Evolutionary conservation across 352 stramenopile genomes (phyloP).

Genomic region (Phytophthora multivora): DNA sequence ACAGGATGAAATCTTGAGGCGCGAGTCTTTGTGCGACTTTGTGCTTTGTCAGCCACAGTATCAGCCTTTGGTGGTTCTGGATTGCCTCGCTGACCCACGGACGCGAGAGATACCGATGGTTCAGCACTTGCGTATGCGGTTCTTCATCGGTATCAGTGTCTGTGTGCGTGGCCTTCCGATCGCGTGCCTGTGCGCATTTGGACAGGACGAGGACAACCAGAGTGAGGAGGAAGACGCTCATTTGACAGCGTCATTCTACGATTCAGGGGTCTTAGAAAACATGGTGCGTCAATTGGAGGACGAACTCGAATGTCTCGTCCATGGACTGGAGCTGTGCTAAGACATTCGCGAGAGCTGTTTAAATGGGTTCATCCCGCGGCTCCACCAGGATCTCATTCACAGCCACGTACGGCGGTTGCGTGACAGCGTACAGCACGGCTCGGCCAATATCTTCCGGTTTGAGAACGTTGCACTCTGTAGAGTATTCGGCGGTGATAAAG

Average conservation of each 20-base stretch:
- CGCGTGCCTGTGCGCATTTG: constrained; percentile 61
- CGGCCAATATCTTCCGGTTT: constrained; percentile 85
- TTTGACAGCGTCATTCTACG: constrained; percentile 38
- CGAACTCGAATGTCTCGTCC: constrained; percentile 51
- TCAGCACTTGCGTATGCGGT: constrained; percentile 52
- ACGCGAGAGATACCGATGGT: constrained; percentile 64
- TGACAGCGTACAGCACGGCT: constrained; percentile 89
- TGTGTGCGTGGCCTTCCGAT: constrained; percentile 57
- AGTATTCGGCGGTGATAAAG: constrained; percentile 19
- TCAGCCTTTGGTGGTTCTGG: constrained; percentile 49
- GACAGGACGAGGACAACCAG: constrained; percentile 36
- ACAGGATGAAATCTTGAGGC: constrained; percentile 43
- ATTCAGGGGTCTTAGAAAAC: constrained; percentile 45
- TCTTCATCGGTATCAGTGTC: constrained; percentile 59
- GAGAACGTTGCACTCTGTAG: constrained; percentile 74
- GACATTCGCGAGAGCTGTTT: constrained; percentile 7
- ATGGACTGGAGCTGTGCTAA: constrained; percentile 44
- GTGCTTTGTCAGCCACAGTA: constrained; percentile 51
- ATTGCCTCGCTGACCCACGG: constrained; percentile 51
- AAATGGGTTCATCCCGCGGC: constrained; percentile 86
- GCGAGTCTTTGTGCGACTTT: constrained; percentile 62
- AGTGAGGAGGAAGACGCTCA: constrained; percentile 21
- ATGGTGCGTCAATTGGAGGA: constrained; percentile 47
- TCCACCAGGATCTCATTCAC: constrained; percentile 93
- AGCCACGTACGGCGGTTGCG: constrained; percentile 83